Evolutionary conservation across 805 yeast species (phyloP), one percentile per base, ranked within the genome.

Genomic region (Yamadazyma paraphyllophila): DNA sequence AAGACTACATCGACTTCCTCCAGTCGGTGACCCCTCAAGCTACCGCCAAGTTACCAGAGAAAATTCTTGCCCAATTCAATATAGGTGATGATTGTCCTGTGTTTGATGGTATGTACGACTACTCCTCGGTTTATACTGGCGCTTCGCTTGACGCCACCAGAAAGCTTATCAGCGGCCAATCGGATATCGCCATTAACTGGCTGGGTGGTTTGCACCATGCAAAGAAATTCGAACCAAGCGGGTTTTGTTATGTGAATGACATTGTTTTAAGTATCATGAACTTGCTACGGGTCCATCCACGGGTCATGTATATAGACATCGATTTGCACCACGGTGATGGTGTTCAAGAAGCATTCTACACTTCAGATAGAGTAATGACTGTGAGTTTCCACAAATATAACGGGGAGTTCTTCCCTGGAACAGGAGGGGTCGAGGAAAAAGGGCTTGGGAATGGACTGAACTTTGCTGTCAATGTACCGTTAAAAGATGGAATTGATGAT

Each of bases 281-380:
- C 62, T 73, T 92, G 35, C 71, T 92, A 49, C 72, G 97, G 43
- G 89, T 88, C 52, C 96, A 91, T 66, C 94, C 96, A 35, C 78
- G 98, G 52, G 97, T 92, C 7, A 73, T 92, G 61, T 92, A 92
- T 63, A 87, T 92, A 44, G 98, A 92, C 65, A 91, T 90, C 46
- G 98, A 92, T 64, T 79, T 92, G 11, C 98, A 92, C 64, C 98
- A 92, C 61, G 98, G 98, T 37, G 98, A 92, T 66, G 98, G 98
- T 53, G 98, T 92, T 14, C 96, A 92, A 65, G 98, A 92, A 65
- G 97, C 97, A 1, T 92, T 92, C 60, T 88, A 92, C 68, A 80
- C 94, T 13, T 88, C 97, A 1, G 98, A 91, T 65, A 73, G 98
- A 49, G 98, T 91, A 38, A 90, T 91, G 97, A 91, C 97, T 1